Evolutionary conservation across 352 stramenopile species (phyloP), one percentile per base, ranked within the genome.

Genomic region (Hyphochytrium catenoides): DNA sequence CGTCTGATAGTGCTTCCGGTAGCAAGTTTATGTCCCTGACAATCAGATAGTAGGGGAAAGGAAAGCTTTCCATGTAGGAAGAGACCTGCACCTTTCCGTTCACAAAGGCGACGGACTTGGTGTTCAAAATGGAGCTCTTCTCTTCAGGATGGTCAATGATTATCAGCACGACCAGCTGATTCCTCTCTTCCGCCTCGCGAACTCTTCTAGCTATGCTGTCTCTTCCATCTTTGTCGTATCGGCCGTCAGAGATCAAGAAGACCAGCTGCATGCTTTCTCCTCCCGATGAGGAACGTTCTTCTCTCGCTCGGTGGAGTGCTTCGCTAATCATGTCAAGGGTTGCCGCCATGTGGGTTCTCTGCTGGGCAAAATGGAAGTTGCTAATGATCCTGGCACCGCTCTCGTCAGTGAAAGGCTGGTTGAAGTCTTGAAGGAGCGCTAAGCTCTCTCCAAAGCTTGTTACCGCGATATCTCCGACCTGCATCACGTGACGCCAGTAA

Each of bases 21-120:
- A 99, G 62, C 44, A 83, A 59, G 18, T 71, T 54, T 26, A 96
- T 86, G 38, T 95, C 83, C 3, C 83, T 74, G 15, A 99, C 56
- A 26, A 98, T 55, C 34, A 98, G 75, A 51, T 99, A 99, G 59
- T 98, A 98, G 32, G 92, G 91, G 62, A 99, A 99, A 26, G 93
- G 93, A 50, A 97, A 99, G 58, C 96, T 92, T 43, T 99, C 92
- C 22, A 99, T 74, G 62, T 99, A 99, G 16, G 74, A 62, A 35
- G 82, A 91, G 51, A 97, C 87, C 41, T 82, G 65, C 31, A 94
- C 74, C 44, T 93, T 95, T 27, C 88, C 88, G 34, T 94, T 90
- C 31, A 68, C 56, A 54, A 97, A 97, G 26, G 69, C 81, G 19
- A 97, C 86, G 40, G 90, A 88, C 60, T 98, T 91, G 44, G 93